Percentiles rank a stretch among this genome's conserved stretches.
These are phyloP conservation scores for Arachis stenosperma DNA, from an alignment of 306 rosid genomes.

Conservation along the genomic window DNA sequence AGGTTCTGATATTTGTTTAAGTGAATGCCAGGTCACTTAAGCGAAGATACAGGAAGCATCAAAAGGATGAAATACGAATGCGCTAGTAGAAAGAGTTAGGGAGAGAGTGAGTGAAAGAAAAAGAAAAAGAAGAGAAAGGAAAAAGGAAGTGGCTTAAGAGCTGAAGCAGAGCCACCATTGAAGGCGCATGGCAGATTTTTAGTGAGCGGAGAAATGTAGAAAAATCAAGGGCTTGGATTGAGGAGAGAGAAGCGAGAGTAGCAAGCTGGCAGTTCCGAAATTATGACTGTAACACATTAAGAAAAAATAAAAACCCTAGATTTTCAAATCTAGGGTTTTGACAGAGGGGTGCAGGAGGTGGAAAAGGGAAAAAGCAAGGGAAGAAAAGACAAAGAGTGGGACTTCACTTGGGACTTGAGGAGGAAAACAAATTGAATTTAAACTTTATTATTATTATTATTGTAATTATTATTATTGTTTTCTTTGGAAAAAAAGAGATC, in stretches of 20 bases:
- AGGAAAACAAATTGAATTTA: constrained; percentile 13
- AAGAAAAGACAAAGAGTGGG: constrained; percentile 38
- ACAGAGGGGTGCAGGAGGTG: constrained; percentile 56
- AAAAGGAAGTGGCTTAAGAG: constrained; percentile 31
- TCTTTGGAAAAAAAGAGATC: background rate
- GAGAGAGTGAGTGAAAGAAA: background rate
- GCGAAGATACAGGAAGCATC: constrained; percentile 36
- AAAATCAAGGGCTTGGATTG: constrained; percentile 37
- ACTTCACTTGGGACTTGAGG: constrained; percentile 33
- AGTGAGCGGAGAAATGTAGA: constrained; percentile 48
- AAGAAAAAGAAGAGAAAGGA: too few relatives aligned
- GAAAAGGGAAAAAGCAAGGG: constrained; percentile 39
- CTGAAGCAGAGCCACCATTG: constrained; percentile 37
- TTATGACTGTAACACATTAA: constrained; percentile 39
- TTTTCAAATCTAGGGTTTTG: constrained; percentile 80
- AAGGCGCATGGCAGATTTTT: constrained; percentile 33
- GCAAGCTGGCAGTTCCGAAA: constrained; percentile 30
- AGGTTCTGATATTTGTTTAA: constrained; percentile 6
- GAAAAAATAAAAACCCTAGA: constrained; percentile 83
- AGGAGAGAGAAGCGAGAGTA: constrained; percentile 33
- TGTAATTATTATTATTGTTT: too few relatives aligned
- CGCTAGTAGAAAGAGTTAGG: constrained; percentile 1
- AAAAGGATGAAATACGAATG: constrained; percentile 30
- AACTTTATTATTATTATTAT: too few relatives aligned
- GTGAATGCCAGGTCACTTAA: constrained; percentile 29